Evolutionary conservation across 2,329 filamentous ascomycete species (phyloP), one percentile per base, ranked within the genome.

Genomic region (Niveomyces coronatus): DNA sequence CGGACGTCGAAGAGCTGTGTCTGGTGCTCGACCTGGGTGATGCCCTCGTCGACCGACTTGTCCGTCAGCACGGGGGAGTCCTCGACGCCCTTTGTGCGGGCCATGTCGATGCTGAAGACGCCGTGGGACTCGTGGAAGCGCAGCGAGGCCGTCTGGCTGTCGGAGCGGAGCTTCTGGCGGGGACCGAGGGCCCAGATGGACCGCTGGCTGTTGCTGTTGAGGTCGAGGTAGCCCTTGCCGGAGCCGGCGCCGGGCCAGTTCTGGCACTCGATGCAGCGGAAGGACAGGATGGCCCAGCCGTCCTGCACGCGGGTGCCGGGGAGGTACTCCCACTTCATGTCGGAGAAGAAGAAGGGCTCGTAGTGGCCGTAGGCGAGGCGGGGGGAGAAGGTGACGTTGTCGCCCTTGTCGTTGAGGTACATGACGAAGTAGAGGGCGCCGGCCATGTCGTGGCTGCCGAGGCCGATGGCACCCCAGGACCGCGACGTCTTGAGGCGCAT

Each of bases 131-230:
- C 51, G 51, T 80, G 76, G 29, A 67, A 65, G 48, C 65, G 65
- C 39, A 78, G 60, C 9, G 57, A 56, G 0, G 67, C 69, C 9
- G 56, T 54, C 3, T 49, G 37, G 24, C 58, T 56, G 46, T 76
- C 56, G 39, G 62, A 69, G 16, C 54, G 51, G 18, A 68, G 54
- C 13, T 53, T 48, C 27, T 63, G 64, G n/a, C 51, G 47, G 5
- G 70, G 68, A 0, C 76, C 76, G 16, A 69, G 57, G 14, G 71
- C 76, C 49, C 68, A 80, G 39, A 77, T 68, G 54, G 71, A 74
- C 28, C 58, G 57, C 44, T 70, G 64, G 11, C 56, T 53, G 11
- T 55, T 58, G 35, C 61, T 67, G n/a, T 53, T 57, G n/a, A 70
- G 58, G 47, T 79, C 64, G 41, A 79, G 53, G 24, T 53, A 62